Base-by-base conservation (phyloP, 2,329 filamentous ascomycete species). In the Ploettnerulaceae sp. region DNA sequence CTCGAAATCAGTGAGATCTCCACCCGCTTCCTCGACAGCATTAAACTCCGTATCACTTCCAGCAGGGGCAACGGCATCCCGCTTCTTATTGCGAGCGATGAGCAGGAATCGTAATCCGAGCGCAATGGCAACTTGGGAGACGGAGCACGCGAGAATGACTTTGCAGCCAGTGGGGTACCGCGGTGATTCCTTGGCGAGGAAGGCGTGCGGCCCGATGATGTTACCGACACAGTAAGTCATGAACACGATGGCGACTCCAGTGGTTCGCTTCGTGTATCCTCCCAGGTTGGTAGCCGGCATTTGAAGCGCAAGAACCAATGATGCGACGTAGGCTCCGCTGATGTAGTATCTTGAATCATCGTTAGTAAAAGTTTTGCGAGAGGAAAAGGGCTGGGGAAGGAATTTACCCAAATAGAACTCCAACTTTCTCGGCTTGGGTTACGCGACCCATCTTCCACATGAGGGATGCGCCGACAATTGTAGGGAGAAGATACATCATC, bases 271-370 rank as follows among this genome's bases (percentile, higher is more conserved):
- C 3, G 69, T 70, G 43, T 73, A 68, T 0, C 71, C 70, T 8
- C 65, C 66, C 4, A 67, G 60, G 48, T 56, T 54, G 3, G 64
- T 64, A 0, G 71, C 69, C 1, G 73, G 73, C 61, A 76, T 68
- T 50, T 75, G 76, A 24, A 79, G 64, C 0, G 74, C 73, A 0
- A 79, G 63, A 0, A 78, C 74, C 6, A 79, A 60, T 1, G 72
- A 72, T 0, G 69, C 67, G 2, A 79, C 76, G 42, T 69, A 78
- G 0, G 68, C 61, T 0, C 73, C 66, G 6, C 66, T 52, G 37
- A 65, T 54, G 55, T 62, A 64, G 37, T 61, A 57, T 11, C 39
- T 34, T n/a, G n/a, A n/a, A 34, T 8, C 28, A 3, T 12, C n/a
- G 4, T 32, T 12, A 42, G 29, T 22, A 25, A 34, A n/a, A 4